Evolutionary conservation across 306 rosid species (phyloP).

Genomic region (Astragalus membranaceus): DNA sequence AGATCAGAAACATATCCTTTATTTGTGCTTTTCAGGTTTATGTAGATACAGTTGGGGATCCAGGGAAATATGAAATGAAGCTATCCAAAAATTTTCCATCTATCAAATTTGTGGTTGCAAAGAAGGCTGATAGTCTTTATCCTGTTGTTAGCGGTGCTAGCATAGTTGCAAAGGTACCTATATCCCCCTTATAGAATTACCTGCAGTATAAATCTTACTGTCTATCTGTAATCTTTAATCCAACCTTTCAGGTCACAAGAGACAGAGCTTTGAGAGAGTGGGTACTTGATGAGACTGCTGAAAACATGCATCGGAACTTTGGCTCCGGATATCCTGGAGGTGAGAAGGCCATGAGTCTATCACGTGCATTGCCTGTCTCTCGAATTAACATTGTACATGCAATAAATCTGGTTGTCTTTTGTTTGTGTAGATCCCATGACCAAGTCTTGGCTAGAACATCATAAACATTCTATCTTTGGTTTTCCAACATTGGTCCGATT

Average conservation of each 20-base stretch:
- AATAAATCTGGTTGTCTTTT: slow-evolving; percentile 21
- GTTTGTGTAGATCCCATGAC: slow-evolving; percentile 66
- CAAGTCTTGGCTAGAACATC: slow-evolving; percentile 75
- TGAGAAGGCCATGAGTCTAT: slow-evolving; percentile 20
- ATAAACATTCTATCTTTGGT: slow-evolving; percentile 77
- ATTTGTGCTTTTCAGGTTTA: slow-evolving; percentile 55
- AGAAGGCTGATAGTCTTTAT: slow-evolving; percentile 97
- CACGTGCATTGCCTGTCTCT: background rate
- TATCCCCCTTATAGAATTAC: background rate
- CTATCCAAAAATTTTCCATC: slow-evolving; percentile 62
- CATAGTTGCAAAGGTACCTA: slow-evolving; percentile 76
- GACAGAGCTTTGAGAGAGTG: slow-evolving; percentile 75
- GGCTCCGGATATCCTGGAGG: slow-evolving; percentile 99
- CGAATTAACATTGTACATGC: background rate
- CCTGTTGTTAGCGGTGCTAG: slow-evolving; percentile 99
- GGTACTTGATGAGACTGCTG: slow-evolving; percentile 86
- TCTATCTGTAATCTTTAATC: background rate
- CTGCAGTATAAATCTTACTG: background rate
- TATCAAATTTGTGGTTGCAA: slow-evolving; percentile 83
- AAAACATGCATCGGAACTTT: slow-evolving; percentile 59
- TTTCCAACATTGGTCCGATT: slow-evolving; percentile 90
- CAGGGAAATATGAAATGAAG: slow-evolving; percentile 71
- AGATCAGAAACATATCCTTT: background rate
- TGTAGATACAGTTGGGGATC: slow-evolving; percentile 89
- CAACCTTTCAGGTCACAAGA: slow-evolving; percentile 65